A percentile compares a stretch with the other conserved stretches of the same genome.
These are phyloP conservation scores for Cutaneotrichosporon cavernicola DNA, from an alignment of 1,284 basidiomycete species.

Conservation along the genomic window DNA sequence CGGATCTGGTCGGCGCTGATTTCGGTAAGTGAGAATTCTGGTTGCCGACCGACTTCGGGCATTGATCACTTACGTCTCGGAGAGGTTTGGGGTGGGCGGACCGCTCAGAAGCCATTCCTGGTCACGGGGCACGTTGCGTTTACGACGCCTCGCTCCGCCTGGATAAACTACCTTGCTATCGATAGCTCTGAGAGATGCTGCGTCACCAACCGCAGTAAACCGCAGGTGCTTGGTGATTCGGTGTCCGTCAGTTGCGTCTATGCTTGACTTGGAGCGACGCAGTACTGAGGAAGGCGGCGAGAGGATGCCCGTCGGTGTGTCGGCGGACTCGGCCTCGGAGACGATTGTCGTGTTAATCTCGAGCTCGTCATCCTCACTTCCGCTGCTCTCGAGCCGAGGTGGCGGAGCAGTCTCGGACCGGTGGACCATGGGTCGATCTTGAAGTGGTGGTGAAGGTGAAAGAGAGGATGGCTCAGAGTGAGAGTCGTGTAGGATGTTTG, in stretches of 20 bases:
- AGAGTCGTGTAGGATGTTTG: background rate
- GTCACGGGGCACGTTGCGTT: constrained; percentile 34
- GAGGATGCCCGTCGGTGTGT: constrained; percentile 6
- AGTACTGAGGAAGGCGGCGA: constrained; percentile 6
- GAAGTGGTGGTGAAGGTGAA: background rate
- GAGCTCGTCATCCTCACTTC: background rate
- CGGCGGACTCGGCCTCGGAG: constrained; percentile 10
- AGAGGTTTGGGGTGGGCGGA: constrained; percentile 45
- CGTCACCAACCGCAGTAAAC: constrained; percentile 15
- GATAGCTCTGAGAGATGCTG: background rate
- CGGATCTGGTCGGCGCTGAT: constrained; percentile 51
- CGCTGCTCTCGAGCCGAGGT: constrained; percentile 1
- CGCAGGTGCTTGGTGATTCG: constrained; percentile 21
- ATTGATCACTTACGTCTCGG: constrained; percentile 45
- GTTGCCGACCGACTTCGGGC: background rate
- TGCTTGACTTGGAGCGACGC: constrained; percentile 11
- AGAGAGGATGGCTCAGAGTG: background rate
- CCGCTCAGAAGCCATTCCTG: constrained; percentile 33
- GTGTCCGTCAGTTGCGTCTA: constrained; percentile 2
- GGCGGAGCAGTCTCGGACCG: constrained; percentile 12
- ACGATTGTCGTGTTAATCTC: background rate
- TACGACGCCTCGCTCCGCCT: constrained; percentile 12
- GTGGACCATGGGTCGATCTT: background rate
- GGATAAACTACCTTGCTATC: constrained; percentile 10
- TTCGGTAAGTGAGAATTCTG: constrained; percentile 5